Evolutionary conservation across 768 basidiomycete genomes (phyloP), one percentile per base, ranked within the genome.

Genomic region (Candolleomyces eurysporus): DNA sequence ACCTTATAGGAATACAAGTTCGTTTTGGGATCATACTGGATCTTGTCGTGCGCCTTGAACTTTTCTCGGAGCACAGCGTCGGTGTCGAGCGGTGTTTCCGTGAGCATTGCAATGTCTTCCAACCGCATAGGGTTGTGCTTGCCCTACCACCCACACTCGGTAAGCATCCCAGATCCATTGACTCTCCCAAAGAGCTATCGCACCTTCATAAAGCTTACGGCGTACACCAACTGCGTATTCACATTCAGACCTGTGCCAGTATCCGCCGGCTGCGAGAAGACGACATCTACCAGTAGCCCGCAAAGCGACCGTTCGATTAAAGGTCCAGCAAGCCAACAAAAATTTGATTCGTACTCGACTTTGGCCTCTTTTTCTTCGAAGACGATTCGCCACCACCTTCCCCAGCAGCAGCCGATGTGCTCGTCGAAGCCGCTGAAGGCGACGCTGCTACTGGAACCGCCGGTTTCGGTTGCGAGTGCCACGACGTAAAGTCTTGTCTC

Each of bases 1-100:
- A 91, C 94, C 72, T 91, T 89, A 73, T 95, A 97, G 1, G 90
- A 88, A 69, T 90, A 96, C 4, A 95, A 78, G 67, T 90, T 88
- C 0, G 92, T 96, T 71, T 90, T 92, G 1, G 87, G 85, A 70
- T 96, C 92, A 67, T 87, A 88, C 42, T 83, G 73, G 48, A 97
- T 86, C 52, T 86, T 83, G 57, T 94, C 92, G 65, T 96, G 95
- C 0, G 83, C 77, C 70, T 80, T 86, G 77, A 97, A 94, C 67
- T 89, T 89, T 70, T 94, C 89, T 5, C 92, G 79, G 11, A 96
- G 81, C 4, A 86, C 75, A 9, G 66, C 59, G 69, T 96, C 91
- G 8, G 85, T 84, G 64, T 91, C 86, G 3, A 96, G 75, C 9
- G 92, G 90, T 1, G 90, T 89, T 66, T 84, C 85, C 0, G 90